These are phyloP conservation scores for Cyberlindnera nakhonratchasimensis DNA, from an alignment of 805 yeast species.

Conservation along the genomic window DNA sequence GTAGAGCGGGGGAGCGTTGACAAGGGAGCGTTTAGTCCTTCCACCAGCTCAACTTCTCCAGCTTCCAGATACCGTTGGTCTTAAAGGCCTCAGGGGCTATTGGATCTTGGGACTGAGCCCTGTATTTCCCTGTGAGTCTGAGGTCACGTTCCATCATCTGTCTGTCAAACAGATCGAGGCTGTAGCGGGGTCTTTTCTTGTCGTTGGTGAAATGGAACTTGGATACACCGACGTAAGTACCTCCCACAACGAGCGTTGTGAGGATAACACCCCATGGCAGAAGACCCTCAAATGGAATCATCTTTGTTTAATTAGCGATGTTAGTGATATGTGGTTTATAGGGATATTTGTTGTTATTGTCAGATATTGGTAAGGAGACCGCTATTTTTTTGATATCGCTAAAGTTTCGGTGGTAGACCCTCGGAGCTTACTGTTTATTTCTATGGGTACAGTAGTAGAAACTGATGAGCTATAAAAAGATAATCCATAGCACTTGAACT, in stretches of 20 bases:
- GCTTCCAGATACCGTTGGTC: conserved; percentile 49
- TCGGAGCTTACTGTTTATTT: too few relatives aligned
- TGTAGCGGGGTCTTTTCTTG: conserved; percentile 50
- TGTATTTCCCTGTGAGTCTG: conserved; percentile 67
- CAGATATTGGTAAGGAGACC: not conserved
- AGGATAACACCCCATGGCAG: conserved; percentile 59
- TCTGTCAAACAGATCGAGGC: conserved; percentile 52
- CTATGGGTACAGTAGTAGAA: too few relatives aligned
- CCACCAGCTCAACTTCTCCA: conserved; percentile 30
- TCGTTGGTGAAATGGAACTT: conserved; percentile 42
- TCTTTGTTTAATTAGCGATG: conserved; percentile 16
- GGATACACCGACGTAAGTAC: conserved; percentile 44
- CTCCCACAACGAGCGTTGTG: conserved; percentile 48
- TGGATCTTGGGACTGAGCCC: conserved; percentile 66
- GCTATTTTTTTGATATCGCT: too few relatives aligned
- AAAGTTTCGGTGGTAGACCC: not conserved
- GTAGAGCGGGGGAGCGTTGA: not conserved
- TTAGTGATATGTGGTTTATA: not conserved
- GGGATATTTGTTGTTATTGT: not conserved
- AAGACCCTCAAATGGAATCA: conserved; percentile 71
- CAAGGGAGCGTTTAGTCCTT: conserved; percentile 8
- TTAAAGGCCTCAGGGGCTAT: conserved; percentile 76
- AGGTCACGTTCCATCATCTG: conserved; percentile 64
- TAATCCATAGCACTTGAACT: too few relatives aligned
- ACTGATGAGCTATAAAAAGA: too few relatives aligned